Conservation (phyloP, 2,329 filamentous ascomycete genomes). For the Botrytis cinerea region DNA sequence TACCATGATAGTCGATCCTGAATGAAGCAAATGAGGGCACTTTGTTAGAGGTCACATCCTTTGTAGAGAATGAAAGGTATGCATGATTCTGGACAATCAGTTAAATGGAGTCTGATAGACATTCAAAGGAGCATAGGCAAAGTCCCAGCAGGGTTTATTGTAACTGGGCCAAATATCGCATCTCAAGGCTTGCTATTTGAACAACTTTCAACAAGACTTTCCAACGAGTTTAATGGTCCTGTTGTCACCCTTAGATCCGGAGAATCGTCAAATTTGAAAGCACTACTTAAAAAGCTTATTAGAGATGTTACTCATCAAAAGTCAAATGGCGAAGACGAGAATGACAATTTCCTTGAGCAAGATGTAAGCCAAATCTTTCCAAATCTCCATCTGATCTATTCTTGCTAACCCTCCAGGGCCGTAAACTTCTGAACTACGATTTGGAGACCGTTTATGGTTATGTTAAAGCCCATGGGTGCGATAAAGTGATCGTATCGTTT, state of each 20-base stretch:
- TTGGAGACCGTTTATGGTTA: slow-evolving; percentile 68
- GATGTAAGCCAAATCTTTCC: slow-evolving; percentile 46
- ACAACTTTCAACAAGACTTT: slow-evolving; percentile 63
- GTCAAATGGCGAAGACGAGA: slow-evolving; percentile 53
- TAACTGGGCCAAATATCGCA: slow-evolving; percentile 77
- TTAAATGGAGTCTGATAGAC: slow-evolving; percentile 15
- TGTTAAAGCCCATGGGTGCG: slow-evolving; percentile 53
- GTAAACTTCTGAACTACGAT: slow-evolving; percentile 75
- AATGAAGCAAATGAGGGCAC: slow-evolving; percentile 62
- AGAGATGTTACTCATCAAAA: slow-evolving; percentile 59
- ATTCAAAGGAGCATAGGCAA: slow-evolving; percentile 28
- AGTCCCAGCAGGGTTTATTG: slow-evolving; percentile 67
- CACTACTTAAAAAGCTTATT: slow-evolving; percentile 71
- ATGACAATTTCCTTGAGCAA: slow-evolving; percentile 48
- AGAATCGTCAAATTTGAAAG: slow-evolving; percentile 74
- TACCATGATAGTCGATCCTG: slow-evolving; percentile 52
- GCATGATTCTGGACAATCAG: neutral
- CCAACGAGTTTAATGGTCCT: slow-evolving; percentile 50
- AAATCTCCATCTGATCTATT: slow-evolving; percentile 2
- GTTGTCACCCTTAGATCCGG: slow-evolving; percentile 69
- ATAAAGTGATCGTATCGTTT: slow-evolving; percentile 70
- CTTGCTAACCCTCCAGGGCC: slow-evolving; percentile 48
- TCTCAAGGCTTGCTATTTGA: slow-evolving; percentile 74
- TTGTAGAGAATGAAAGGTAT: slow-evolving; percentile 45
- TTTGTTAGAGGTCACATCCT: slow-evolving; percentile 57